A percentile compares a stretch with the other conserved stretches of the same genome.
These are phyloP conservation scores for Mortierella sp. DNA, from an alignment of 371 early-diverging fungal genomes.

Conservation along the genomic window DNA sequence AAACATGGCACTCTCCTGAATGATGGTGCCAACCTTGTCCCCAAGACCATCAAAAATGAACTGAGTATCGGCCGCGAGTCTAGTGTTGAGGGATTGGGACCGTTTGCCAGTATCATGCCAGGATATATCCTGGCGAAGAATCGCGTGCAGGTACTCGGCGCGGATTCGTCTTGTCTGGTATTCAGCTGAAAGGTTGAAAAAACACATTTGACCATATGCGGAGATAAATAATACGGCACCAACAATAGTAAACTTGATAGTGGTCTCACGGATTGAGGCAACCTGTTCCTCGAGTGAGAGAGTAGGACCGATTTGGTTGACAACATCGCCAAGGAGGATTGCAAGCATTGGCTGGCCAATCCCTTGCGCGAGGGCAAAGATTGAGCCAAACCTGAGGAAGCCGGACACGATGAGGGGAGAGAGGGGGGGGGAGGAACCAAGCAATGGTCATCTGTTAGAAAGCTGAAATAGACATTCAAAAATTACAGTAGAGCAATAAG, in stretches of 20 bases:
- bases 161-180: constrained; percentile 68
- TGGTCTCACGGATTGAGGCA: constrained; percentile 14
- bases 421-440: constrained; percentile 8
- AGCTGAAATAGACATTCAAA: no score
- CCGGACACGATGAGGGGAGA: constrained; percentile 50
- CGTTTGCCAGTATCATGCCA: constrained; percentile 90
- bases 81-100: constrained; percentile 75
- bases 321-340: constrained; percentile 1
- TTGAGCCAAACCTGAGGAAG: no score
- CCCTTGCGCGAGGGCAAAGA: neutral
- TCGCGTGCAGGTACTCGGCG: constrained; percentile 74
- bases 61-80: constrained; percentile 83
- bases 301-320: constrained; percentile 20
- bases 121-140: constrained; percentile 90
- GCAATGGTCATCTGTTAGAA: no score
- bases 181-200: constrained; percentile 60
- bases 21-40: constrained; percentile 84
- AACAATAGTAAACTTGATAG: constrained; percentile 57
- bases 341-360: neutral
- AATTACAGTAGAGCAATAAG: constrained; percentile 22
- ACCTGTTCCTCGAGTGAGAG: neutral
- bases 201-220: constrained; percentile 58
- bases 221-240: constrained; percentile 59
- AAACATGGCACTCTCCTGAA: constrained; percentile 78
- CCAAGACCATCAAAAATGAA: constrained; percentile 88